phyloP scores from a whole-genome alignment of 495 filamentous ascomycete genomes.

The Daldinia childiae region DNA sequence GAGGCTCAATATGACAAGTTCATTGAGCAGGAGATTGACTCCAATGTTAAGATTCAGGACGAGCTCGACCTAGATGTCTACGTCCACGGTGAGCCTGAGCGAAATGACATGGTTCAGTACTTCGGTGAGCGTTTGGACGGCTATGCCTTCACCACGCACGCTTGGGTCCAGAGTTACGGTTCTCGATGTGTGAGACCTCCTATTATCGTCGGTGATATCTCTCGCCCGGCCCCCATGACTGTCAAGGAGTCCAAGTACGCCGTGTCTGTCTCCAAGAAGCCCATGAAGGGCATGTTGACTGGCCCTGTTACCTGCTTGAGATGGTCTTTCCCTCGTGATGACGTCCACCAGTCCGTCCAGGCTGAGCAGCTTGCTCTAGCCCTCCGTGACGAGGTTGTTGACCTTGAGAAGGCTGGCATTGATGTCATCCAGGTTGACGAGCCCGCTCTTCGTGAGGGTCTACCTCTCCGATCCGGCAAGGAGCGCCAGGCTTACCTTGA shows the following conservation, averaged over 20 bases:
- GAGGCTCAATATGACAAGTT: constrained; percentile 93
- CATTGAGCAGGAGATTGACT: constrained; percentile 96
- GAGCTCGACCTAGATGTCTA: constrained; percentile 96
- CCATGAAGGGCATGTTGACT: constrained; percentile 99
- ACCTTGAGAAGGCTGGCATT: constrained; percentile 95
- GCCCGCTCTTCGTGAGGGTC: constrained; percentile 98
- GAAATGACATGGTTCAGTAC: constrained; percentile 99
- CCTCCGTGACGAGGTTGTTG: constrained; percentile 96
- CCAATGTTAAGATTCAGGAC: constrained; percentile 94
- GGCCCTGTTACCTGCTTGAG: constrained; percentile 97
- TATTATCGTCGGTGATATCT: constrained; percentile 98
- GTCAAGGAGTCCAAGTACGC: constrained; percentile 99
- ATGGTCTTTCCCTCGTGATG: constrained; percentile 99
- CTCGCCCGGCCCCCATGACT: constrained; percentile 94
- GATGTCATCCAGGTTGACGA: constrained; percentile 99
- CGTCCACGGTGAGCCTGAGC: constrained; percentile 98
- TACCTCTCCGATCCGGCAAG: constrained; percentile 88
- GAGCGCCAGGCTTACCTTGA: constrained; percentile 94
- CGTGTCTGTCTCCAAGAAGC: constrained; percentile 93
- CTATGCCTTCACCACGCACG: constrained; percentile 98
- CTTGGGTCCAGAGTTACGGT: constrained; percentile 98
- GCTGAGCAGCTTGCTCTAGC: constrained; percentile 98
- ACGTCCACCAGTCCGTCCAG: constrained; percentile 98
- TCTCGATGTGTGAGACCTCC: constrained; percentile 97
- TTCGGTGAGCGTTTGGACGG: constrained; percentile 96